Evolutionary conservation across 495 filamentous ascomycete genomes (phyloP), one percentile per base, ranked within the genome.

Genomic region (Podospora tetraspora): DNA sequence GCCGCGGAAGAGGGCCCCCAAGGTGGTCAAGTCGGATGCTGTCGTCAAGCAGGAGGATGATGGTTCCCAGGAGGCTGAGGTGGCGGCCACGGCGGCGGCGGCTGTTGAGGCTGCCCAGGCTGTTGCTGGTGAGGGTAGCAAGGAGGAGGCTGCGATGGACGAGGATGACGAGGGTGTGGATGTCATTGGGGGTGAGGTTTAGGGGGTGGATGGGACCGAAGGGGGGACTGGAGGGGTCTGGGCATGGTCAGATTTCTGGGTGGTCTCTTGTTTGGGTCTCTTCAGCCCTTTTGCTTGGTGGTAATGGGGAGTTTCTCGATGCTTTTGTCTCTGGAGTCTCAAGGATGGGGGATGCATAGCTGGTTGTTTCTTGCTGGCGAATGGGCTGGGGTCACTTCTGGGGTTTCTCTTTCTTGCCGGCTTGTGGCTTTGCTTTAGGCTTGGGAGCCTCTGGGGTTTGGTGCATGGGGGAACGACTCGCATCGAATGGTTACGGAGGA

Each of bases 11-110:
- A 61, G 24, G 25, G 58, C 57, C 57, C 7, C 64, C 57, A 67
- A 68, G 43, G 67, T 58, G 23, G 37, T 22, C 43, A 66, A 66
- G 64, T 24, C 57, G 6, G 58, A 66, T 24, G 64, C 24, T 10
- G 29, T 13, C 3, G 32, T 56, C 27, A 56, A 63, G 62, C 12
- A 24, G 22, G 59, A 61, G 59, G 23, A 61, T n/a, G 43, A 52
- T 16, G 43, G 16, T 9, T 19, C 43, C 16, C 16, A 52, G 16
- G 13, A 43, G 34, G 34, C 13, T 13, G 13, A 19, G 43, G 43
- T 43, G 43, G 16, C 5, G 16, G 43, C 19, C 6, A n/a, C 43
- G 5, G 32, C 10, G 32, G 12, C 32, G 32, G 32, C 12, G 11
- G 43, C 43, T 8, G 19, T 8, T 19, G 43, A 19, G 43, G 43